phyloP scores from a whole-genome alignment of 2,329 filamentous ascomycete species.

The Exophiala phaeomuriformis region DNA sequence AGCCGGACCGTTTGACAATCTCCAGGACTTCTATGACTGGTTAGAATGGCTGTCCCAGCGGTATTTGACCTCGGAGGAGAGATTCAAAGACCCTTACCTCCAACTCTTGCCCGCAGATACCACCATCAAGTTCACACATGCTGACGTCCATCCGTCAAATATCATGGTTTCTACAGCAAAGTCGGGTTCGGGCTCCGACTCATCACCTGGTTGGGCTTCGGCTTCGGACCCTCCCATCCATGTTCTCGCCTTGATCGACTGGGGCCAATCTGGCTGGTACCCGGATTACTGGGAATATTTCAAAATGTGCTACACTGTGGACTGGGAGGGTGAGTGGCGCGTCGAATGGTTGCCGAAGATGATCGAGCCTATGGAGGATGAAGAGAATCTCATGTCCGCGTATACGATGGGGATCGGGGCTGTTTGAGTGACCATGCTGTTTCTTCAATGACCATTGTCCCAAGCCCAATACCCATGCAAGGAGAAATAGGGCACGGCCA shows the following conservation, averaged over 20 bases:
- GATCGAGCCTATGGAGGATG: constrained; percentile 7
- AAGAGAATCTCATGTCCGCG: constrained; percentile 6
- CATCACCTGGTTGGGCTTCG: neutral
- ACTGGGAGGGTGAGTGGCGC: constrained; percentile 21
- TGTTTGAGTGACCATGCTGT: neutral
- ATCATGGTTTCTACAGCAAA: constrained; percentile 28
- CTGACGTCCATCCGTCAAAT: constrained; percentile 33
- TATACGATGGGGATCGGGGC: constrained; percentile 9
- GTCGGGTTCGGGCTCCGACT: no score
- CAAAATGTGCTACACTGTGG: constrained; percentile 22
- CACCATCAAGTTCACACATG: constrained; percentile 33
- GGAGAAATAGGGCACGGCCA: no score
- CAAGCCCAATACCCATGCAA: no score
- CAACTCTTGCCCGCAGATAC: constrained; percentile 28
- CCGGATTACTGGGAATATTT: constrained; percentile 34
- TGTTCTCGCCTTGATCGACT: constrained; percentile 30
- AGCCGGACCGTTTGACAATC: constrained; percentile 1
- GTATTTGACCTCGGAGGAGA: neutral
- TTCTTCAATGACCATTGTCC: no score
- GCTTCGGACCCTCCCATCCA: constrained; percentile 4
- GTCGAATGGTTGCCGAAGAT: constrained; percentile 23
- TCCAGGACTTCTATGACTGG: constrained; percentile 1
- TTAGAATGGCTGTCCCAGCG: constrained; percentile 7
- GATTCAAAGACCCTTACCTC: constrained; percentile 5
- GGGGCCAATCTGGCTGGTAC: constrained; percentile 32